phyloP scores from a whole-genome alignment of 129 eudicot genomes.

The Centella asiatica region DNA sequence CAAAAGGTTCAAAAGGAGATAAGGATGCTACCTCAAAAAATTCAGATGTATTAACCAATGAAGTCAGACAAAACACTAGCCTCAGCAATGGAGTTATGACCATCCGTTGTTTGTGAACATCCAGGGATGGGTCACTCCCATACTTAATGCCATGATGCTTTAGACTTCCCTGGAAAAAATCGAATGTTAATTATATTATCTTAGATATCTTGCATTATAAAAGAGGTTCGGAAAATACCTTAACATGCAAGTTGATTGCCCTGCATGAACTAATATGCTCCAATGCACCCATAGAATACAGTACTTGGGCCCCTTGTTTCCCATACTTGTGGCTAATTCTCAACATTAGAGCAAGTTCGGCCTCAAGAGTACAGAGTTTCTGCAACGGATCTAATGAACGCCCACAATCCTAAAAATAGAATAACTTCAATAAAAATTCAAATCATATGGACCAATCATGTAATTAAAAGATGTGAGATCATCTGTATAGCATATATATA shows the following conservation, averaged over 20 bases:
- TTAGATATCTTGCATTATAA: slow-evolving; percentile 1
- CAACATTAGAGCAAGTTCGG: slow-evolving; percentile 68
- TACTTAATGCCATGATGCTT: slow-evolving; percentile 43
- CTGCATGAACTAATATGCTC: slow-evolving; percentile 76
- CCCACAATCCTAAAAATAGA: slow-evolving; percentile 45
- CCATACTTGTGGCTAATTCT: slow-evolving; percentile 91
- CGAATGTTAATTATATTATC: not conserved
- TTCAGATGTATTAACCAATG: slow-evolving; percentile 78
- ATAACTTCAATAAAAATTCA: not conserved
- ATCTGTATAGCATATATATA: no score
- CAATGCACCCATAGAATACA: slow-evolving; percentile 83
- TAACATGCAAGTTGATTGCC: slow-evolving; percentile 65
- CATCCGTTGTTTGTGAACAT: slow-evolving; percentile 63
- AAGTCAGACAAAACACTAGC: slow-evolving; percentile 78
- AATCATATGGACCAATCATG: no score
- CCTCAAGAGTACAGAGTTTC: slow-evolving; percentile 78
- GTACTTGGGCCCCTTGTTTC: slow-evolving; percentile 80
- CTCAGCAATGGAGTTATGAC: slow-evolving; percentile 73
- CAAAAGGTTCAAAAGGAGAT: not conserved
- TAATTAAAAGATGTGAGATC: no score
- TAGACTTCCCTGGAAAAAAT: slow-evolving; percentile 49
- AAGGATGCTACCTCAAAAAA: slow-evolving; percentile 60
- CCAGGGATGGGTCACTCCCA: slow-evolving; percentile 42
- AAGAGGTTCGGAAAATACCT: slow-evolving; percentile 36
- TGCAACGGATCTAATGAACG: slow-evolving; percentile 72